Conservation (phyloP, 257 asterid genomes). For the Solanum phureja region DNA sequence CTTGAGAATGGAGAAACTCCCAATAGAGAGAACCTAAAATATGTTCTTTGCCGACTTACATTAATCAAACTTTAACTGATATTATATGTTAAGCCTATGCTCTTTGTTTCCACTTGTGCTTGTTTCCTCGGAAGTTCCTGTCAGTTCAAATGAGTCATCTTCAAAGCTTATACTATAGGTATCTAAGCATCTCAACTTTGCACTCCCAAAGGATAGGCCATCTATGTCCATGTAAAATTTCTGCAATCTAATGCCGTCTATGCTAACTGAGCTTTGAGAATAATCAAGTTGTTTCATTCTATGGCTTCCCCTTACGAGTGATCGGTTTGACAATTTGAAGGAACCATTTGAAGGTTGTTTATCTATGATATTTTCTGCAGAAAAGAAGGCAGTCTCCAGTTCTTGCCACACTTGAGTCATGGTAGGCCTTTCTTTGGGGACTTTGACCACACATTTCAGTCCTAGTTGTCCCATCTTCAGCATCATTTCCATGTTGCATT, state of each 20-base stretch:
- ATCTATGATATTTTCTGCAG: neutral
- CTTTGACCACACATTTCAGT: conserved; percentile 46
- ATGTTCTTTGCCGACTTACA: neutral
- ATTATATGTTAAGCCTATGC: neutral
- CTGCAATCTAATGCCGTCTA: conserved; percentile 50
- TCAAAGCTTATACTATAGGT: conserved; percentile 3
- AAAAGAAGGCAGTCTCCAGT: conserved; percentile 36
- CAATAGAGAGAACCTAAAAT: neutral
- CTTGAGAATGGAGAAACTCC: neutral
- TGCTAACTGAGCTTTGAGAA: conserved; percentile 36
- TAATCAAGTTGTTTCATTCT: neutral
- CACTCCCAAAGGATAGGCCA: conserved; percentile 25
- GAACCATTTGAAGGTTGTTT: neutral
- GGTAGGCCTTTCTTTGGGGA: conserved; percentile 65
- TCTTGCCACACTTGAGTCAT: conserved; percentile 60
- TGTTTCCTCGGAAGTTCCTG: conserved; percentile 7
- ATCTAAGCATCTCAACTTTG: conserved; percentile 56
- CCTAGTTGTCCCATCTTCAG: conserved; percentile 56
- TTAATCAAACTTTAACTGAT: neutral
- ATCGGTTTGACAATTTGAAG: neutral
- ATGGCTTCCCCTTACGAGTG: neutral
- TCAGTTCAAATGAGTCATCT: neutral
- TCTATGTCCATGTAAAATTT: conserved; percentile 48
- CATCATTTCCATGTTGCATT: conserved; percentile 54
- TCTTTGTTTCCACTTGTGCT: conserved; percentile 23